Evolutionary conservation across 179 eudicot genomes (phyloP).

Genomic region (Camellia oleifera): DNA sequence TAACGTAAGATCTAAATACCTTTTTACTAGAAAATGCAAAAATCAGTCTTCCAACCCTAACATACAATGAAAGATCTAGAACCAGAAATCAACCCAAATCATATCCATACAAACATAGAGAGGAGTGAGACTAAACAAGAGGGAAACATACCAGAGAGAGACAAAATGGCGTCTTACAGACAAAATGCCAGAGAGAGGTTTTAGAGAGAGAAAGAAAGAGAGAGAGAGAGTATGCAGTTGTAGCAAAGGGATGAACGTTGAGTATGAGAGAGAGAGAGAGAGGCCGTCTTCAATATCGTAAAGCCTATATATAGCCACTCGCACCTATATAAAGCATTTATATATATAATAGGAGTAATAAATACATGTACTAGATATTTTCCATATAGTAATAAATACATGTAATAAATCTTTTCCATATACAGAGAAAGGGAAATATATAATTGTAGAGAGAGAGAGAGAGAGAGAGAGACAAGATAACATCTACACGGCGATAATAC

Average conservation of each 20-base stretch:
- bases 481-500: background rate
- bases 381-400: background rate
- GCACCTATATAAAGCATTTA: too few relatives aligned
- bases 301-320: background rate
- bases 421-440: background rate
- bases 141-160: background rate
- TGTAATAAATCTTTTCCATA: too few relatives aligned
- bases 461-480: background rate
- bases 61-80: background rate
- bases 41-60: background rate
- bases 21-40: background rate
- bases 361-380: too few relatives aligned
- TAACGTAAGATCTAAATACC: background rate
- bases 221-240: background rate
- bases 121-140: background rate
- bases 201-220: background rate
- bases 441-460: background rate
- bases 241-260: slow-evolving; percentile 4
- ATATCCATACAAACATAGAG: background rate
- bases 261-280: background rate
- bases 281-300: background rate
- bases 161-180: slow-evolving; percentile 4
- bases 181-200: background rate
- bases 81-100: background rate
- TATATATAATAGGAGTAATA: too few relatives aligned